phyloP scores from a whole-genome alignment of 345 rosid genomes.

The Dipteronia sinensis region DNA sequence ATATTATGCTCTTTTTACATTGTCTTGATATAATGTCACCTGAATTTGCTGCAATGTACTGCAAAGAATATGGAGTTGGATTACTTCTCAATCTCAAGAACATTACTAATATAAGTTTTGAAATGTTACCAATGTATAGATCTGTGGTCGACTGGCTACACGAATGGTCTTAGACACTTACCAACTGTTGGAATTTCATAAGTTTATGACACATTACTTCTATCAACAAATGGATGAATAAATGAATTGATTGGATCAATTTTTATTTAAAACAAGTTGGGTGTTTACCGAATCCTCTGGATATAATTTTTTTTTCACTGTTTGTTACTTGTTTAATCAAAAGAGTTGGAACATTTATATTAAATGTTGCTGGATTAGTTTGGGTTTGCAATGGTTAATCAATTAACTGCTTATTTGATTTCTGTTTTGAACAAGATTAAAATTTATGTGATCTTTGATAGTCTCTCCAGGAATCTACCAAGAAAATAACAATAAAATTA shows the following conservation, averaged over 20 bases:
- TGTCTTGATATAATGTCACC: too few species aligned
- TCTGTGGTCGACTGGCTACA: neutral
- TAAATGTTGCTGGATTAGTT: too few species aligned
- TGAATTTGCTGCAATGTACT: conserved; percentile 2
- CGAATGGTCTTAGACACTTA: neutral
- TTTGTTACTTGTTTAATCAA: too few species aligned
- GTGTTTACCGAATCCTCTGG: neutral
- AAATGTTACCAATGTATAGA: neutral
- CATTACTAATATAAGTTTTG: neutral
- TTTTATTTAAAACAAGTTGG: neutral
- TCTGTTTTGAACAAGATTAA: neutral
- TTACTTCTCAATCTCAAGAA: neutral
- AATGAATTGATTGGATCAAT: neutral
- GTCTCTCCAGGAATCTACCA: neutral
- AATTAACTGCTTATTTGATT: neutral
- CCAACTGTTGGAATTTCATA: neutral
- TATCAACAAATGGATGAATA: neutral
- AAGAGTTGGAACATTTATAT: too few species aligned
- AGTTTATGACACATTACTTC: neutral
- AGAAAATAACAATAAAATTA: neutral
- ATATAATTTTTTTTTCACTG: too few species aligned
- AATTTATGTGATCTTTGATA: neutral
- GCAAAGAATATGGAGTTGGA: neutral
- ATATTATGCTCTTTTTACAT: neutral
- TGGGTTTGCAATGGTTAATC: neutral